Base-by-base conservation (phyloP, 768 basidiomycete genomes). In the Leccinum aurantiacum region DNA sequence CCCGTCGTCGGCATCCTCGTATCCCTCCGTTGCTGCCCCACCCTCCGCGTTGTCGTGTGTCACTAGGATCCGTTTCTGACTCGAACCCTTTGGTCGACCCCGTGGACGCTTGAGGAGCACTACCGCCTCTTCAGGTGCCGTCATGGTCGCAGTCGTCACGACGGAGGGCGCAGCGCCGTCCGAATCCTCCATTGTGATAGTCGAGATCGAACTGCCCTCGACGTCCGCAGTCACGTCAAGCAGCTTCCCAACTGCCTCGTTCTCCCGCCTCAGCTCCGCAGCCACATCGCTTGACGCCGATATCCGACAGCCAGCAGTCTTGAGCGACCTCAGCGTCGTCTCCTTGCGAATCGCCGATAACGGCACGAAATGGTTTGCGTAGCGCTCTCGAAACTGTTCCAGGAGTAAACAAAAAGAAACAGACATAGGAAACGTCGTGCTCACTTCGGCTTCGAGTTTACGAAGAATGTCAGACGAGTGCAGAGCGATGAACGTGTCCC, bases 401-500 rank as follows among this genome's bases (percentile, higher is more conserved):
- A 1, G 8, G 33, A 14, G 14, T 22, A 19, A 35, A 19, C n/a
- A 11, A 5, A n/a, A 27, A 33, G 33, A 33, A 27, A 35, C 46
- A 6, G n/a, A 9, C 24, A 49, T 25, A 22, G 27, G 13, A 7
- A 4, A 11, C 17, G n/a, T 24, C 7, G 38, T 37, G 51, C 84
- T 55, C 62, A 91, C 91, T 84, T 98, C 95, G 3, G 78, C 72
- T 7, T 84, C 77, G 0, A 98, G 83, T 65, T 83, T 84, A 22
- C 75, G 76, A 6, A 98, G 82, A 8, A 98, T 85, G 70, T 95
- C 88, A 8, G 91, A 89, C 17, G 89, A 89, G 74, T 99, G 96
- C 15, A 98, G 81, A 0, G 89, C 86, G 59, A 98, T 90, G 74
- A 99, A 99, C 1, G 92, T 93, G 48, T 95, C 90, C 27, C 96